Evolutionary conservation across 202 grass and related monocot species (phyloP), one percentile per base, ranked within the genome.

Genomic region (Tripidium arundinaceum): DNA sequence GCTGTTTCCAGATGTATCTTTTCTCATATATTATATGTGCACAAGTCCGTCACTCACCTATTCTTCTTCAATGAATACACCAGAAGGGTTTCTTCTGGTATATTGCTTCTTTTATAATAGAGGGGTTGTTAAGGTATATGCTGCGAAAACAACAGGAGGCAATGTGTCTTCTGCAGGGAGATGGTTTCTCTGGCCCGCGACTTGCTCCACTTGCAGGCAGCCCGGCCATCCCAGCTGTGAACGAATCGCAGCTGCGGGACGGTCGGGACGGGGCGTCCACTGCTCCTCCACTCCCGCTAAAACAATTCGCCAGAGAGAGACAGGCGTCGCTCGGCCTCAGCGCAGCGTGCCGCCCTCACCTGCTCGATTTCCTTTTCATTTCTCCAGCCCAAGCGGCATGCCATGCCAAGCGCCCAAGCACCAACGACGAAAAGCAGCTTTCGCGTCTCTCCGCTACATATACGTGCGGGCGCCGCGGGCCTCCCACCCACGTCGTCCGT

Each of bases 231-330:
- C n/a, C n/a, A n/a, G n/a, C n/a, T 52, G 7, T n/a, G 18, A 1
- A 1, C 6, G 22, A 42, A 65, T 42, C 57, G 27, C 74, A 78
- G 85, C 80, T 78, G 16, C 73, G 21, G 9, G 16, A 31, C 63
- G 63, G n/a, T n/a, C 33, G 6, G 14, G 72, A 74, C 37, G 59
- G 52, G 41, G 47, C 79, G 59, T 8, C 80, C 26, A 89, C 37
- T 85, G 77, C 65, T n/a, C 37, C 9, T 66, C 87, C 87, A 85
- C 82, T 81, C 54, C 62, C 62, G 21, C 21, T 46, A 40, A 74
- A 49, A 67, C 45, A 40, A 65, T 78, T 41, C 33, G 2, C 8
- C 60, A 3, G 60, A 6, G 59, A 60, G 37, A 39, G 31, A 65
- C 46, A 9, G 8, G 11, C 27, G 29, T 31, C 13, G 2, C 52